phyloP scores from a whole-genome alignment of 2,329 filamentous ascomycete genomes.

The Aquanectria penicillioides region DNA sequence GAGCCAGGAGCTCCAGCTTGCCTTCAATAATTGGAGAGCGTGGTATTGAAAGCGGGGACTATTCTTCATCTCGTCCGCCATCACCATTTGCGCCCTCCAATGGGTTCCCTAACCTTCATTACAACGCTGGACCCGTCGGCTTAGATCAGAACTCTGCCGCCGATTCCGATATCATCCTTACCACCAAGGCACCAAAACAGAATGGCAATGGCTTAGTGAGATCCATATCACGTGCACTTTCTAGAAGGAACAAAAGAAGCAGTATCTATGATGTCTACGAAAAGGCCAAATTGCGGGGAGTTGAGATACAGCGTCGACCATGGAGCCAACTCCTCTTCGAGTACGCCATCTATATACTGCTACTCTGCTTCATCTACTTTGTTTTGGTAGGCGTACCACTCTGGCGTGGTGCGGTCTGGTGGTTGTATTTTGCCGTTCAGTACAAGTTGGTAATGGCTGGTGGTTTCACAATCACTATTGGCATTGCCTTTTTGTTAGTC shows the following conservation, averaged over 20 bases:
- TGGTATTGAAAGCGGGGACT: no score
- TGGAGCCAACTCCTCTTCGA: slow-evolving; percentile 18
- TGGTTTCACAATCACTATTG: slow-evolving; percentile 1
- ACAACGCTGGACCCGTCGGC: background rate
- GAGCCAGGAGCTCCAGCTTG: slow-evolving; percentile 9
- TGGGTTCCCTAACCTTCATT: slow-evolving; percentile 3
- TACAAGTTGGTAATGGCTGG: slow-evolving; percentile 10
- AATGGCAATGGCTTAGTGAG: background rate
- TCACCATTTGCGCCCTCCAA: background rate
- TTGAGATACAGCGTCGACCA: slow-evolving; percentile 3
- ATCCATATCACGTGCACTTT: slow-evolving; percentile 9
- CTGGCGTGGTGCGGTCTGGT: slow-evolving; percentile 20
- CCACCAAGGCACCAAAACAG: background rate
- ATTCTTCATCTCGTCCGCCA: background rate
- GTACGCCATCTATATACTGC: slow-evolving; percentile 2
- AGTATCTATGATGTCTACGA: slow-evolving; percentile 21
- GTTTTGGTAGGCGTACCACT: slow-evolving; percentile 17
- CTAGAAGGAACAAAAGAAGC: slow-evolving; percentile 2
- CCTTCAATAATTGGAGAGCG: slow-evolving; percentile 3
- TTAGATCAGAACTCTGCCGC: background rate
- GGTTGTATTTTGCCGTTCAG: slow-evolving; percentile 3
- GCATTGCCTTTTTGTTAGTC: slow-evolving; percentile 14
- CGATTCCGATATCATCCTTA: background rate
- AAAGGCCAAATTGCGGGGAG: slow-evolving; percentile 11
- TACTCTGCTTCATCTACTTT: slow-evolving; percentile 21